These are phyloP conservation scores for Debaryomycetaceae sp. DNA, from an alignment of 1,139 yeast species.

Conservation along the genomic window DNA sequence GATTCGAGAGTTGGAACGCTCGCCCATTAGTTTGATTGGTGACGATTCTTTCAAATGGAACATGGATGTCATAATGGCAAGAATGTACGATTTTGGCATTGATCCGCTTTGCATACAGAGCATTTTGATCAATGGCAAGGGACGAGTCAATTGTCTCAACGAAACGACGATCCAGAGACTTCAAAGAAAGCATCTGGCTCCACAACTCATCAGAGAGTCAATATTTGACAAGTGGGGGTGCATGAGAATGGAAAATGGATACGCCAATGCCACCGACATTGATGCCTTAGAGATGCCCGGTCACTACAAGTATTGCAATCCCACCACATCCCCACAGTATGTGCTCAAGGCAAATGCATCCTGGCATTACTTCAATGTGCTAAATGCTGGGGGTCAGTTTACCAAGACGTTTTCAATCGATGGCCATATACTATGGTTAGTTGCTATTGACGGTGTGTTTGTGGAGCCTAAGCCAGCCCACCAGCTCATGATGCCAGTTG, in stretches of 20 bases:
- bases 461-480: conserved; percentile 20
- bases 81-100: conserved; percentile 25
- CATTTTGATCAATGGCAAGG: conserved; percentile 30
- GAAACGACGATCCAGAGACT: conserved; percentile 12
- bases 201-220: not conserved
- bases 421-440: conserved; percentile 26
- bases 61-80: conserved; percentile 22
- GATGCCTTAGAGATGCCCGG: conserved; percentile 23
- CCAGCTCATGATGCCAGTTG: conserved; percentile 26
- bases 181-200: conserved; percentile 10
- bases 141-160: conserved; percentile 24
- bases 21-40: conserved; percentile 20
- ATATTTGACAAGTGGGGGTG: conserved; percentile 17
- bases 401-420: conserved; percentile 31
- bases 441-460: conserved; percentile 30
- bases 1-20: conserved; percentile 17
- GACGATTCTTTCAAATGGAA: conserved; percentile 24
- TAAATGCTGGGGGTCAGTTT: conserved; percentile 31
- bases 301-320: conserved; percentile 16
- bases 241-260: conserved; percentile 17
- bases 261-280: conserved; percentile 16
- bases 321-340: conserved; percentile 16
- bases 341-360: conserved; percentile 17
- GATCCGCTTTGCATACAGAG: conserved; percentile 32
- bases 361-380: conserved; percentile 24